Evolutionary conservation across 139 green algal genomes (phyloP).

Genomic region (Asterochloris sp.): DNA sequence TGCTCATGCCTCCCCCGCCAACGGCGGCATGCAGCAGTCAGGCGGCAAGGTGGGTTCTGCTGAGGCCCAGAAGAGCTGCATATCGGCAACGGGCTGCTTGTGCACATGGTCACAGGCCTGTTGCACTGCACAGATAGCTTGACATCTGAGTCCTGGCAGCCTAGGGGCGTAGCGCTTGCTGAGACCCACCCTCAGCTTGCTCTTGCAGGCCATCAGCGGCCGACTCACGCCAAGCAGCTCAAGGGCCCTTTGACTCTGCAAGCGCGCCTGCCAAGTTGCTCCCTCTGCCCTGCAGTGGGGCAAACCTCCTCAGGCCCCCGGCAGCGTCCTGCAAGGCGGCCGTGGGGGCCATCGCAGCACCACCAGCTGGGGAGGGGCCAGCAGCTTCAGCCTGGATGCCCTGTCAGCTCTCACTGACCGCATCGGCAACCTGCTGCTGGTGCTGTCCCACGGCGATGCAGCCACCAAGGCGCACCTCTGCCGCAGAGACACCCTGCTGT

Average conservation of each 20-base stretch:
- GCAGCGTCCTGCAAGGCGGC: neutral
- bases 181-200: no score
- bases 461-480: conserved; percentile 24
- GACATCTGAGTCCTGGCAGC: no score
- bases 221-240: no score
- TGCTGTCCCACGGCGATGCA: conserved; percentile 47
- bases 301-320: conserved; percentile 1
- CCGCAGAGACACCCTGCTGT: conserved; percentile 46
- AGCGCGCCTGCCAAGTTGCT: no score
- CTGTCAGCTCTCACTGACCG: conserved; percentile 2
- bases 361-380: neutral
- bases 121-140: no score
- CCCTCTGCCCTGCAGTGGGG: neutral
- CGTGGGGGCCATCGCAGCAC: neutral
- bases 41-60: no score
- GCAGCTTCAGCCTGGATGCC: neutral
- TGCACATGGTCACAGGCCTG: no score
- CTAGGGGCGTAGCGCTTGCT: no score
- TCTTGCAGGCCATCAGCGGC: no score
- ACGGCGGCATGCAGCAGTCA: neutral
- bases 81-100: no score
- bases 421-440: conserved; percentile 58
- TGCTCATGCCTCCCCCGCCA: conserved; percentile 1
- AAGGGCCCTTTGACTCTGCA: no score
- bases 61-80: no score